Evolutionary conservation across 108 stramenopile species (phyloP).

Genomic region (Cyclotella cryptica): DNA sequence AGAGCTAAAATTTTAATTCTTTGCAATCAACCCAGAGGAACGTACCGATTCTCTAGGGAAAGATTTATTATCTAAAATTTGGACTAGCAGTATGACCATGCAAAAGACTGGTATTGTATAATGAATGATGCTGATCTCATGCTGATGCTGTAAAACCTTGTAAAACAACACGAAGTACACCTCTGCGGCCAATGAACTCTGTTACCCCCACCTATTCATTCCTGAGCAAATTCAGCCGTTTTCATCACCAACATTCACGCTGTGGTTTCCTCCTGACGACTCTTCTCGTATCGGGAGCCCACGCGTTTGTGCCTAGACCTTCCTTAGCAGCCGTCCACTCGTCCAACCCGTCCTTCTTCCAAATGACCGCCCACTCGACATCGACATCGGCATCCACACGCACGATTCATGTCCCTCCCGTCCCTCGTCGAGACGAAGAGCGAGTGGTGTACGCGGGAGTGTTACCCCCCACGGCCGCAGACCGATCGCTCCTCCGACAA

Average conservation of each 20-base stretch:
- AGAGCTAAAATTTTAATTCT: too few relatives aligned
- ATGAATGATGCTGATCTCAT: too few relatives aligned
- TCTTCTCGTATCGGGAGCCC: neutral
- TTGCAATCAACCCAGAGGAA: too few relatives aligned
- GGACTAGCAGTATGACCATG: too few relatives aligned
- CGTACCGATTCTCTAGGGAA: too few relatives aligned
- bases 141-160: too few relatives aligned
- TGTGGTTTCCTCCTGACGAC: neutral
- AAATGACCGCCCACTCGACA: too few relatives aligned
- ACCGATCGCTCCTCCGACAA: slow-evolving; percentile 46
- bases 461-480: slow-evolving; percentile 26
- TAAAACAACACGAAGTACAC: too few relatives aligned
- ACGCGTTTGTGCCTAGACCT: neutral
- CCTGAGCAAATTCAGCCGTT: neutral
- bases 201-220: neutral
- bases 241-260: neutral
- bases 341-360: neutral
- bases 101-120: too few relatives aligned
- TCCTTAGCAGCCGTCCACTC: neutral
- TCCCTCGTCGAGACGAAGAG: slow-evolving; percentile 79
- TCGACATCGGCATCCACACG: slow-evolving; percentile 1
- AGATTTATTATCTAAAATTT: too few relatives aligned
- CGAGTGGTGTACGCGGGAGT: slow-evolving; percentile 66
- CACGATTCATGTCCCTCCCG: slow-evolving; percentile 42
- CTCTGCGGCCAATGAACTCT: neutral